Evolutionary conservation across 768 basidiomycete species (phyloP).

Genomic region (Boletus rubescentipes): DNA sequence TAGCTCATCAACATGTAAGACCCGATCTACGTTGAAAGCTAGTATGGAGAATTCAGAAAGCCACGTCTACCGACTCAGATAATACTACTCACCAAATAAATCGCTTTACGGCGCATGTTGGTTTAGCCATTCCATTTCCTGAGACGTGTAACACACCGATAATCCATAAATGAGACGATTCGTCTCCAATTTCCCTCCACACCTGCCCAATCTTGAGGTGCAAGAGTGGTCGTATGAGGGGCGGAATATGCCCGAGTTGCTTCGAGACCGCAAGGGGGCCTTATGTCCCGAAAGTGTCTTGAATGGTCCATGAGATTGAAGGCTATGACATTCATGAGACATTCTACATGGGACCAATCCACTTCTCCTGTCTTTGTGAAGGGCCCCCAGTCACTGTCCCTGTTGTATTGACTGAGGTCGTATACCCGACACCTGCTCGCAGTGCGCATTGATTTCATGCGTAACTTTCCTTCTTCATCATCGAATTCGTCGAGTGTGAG

Average conservation of each 20-base stretch:
- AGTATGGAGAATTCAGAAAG: background rate
- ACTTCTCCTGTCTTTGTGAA: slow-evolving; percentile 42
- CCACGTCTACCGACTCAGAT: background rate
- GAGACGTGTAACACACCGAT: slow-evolving; percentile 44
- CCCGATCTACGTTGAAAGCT: slow-evolving; percentile 51
- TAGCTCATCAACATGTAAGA: background rate
- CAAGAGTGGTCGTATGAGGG: slow-evolving; percentile 36
- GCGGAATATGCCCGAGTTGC: slow-evolving; percentile 56
- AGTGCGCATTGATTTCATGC: slow-evolving; percentile 38
- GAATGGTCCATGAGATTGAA: slow-evolving; percentile 52
- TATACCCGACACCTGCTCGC: slow-evolving; percentile 60
- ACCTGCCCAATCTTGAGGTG: slow-evolving; percentile 65
- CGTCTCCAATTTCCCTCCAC: slow-evolving; percentile 74
- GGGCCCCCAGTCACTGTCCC: slow-evolving; percentile 58
- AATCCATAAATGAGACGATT: slow-evolving; percentile 78
- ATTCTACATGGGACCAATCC: slow-evolving; percentile 66
- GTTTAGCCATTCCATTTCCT: slow-evolving; percentile 33
- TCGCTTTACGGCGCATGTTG: slow-evolving; percentile 13
- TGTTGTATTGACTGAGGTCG: slow-evolving; percentile 58
- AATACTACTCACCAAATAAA: slow-evolving; percentile 21
- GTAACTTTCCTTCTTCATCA: slow-evolving; percentile 23
- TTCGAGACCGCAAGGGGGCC: slow-evolving; percentile 52
- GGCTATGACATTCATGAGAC: slow-evolving; percentile 53
- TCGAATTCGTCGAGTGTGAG: slow-evolving; percentile 40
- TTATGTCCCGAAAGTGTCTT: slow-evolving; percentile 33